A percentile compares a stretch with the other conserved stretches of the same genome.
These are phyloP conservation scores for Rhipidocladum racemiflorum DNA, from an alignment of 176 grass and related monocot species.

Conservation along the genomic window DNA sequence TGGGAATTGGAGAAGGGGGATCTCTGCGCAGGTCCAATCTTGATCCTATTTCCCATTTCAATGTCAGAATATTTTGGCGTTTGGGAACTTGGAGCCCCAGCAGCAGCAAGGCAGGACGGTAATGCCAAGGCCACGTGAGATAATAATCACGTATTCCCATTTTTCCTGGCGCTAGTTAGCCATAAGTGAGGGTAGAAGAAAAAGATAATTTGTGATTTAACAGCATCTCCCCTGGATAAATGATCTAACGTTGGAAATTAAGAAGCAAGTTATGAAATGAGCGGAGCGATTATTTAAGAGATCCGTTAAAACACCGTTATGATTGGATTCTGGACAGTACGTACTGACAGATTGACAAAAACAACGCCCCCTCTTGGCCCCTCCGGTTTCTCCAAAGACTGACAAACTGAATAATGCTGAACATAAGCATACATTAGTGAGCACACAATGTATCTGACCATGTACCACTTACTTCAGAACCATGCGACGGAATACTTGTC, in stretches of 20 bases:
- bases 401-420: conserved; percentile 43
- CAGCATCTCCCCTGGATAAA: not conserved
- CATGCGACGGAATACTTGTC: conserved; percentile 50
- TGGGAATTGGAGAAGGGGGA: conserved; percentile 46
- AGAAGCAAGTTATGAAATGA: not conserved
- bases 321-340: conserved; percentile 38
- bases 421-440: conserved; percentile 32
- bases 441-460: conserved; percentile 46
- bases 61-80: conserved; percentile 28
- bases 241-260: not conserved
- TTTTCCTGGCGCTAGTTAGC: not conserved
- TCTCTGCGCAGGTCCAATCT: conserved; percentile 40
- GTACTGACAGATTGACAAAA: conserved; percentile 17
- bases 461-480: conserved; percentile 18
- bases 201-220: not conserved
- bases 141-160: not conserved
- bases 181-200: not conserved
- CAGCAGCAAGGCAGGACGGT: not conserved
- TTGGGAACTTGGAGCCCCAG: conserved; percentile 50
- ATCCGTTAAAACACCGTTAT: conserved; percentile 48
- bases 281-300: conserved; percentile 1
- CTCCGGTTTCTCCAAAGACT: conserved; percentile 52
- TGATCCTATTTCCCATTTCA: conserved; percentile 29
- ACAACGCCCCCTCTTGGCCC: conserved; percentile 24
- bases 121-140: conserved; percentile 41